Base-by-base conservation (phyloP, 208 protist species). In the Novymonas esmeraldas region DNA sequence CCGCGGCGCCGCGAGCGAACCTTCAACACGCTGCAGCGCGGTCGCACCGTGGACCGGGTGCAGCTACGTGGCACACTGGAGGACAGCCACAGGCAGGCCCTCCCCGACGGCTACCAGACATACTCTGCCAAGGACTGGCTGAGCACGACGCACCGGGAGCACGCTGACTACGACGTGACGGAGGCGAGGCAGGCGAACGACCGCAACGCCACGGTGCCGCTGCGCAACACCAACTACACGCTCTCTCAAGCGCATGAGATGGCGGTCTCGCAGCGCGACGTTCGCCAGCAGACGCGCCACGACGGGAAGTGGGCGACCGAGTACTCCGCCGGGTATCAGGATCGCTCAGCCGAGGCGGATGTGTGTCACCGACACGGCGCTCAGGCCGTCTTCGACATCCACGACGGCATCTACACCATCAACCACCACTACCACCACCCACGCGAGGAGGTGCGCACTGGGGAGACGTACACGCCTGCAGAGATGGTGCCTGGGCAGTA, bases 401-500 rank as follows among this genome's bases (percentile, higher is more conserved):
- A 78, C 36, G 58, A 95, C 36, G 88, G 92, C 33, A 75, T 82
- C 26, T 94, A 93, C 79, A 96, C 92, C 1, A 96, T 96, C 71
- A 71, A 92, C 57, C 82, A 82, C 34, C 76, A 76, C 46, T 90
- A 82, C 39, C 92, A 96, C 68, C 89, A 95, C 57, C 92, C 92
- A 16, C 84, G 92, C 31, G 70, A 79, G 41, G 92, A 94, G 60
- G 82, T 79, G 28, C 63, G 50, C n/a, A 93, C 85, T 4, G 84
- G 82, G 10, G 85, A 94, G 64, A 82, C 29, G 10, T 95, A 95
- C 69, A 87, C 78, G 20, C 87, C 92, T 22, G 59, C 80, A 1
- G 73, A 94, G 65, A 72, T 96, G 52, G 92, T 96, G 1, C 92
- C 88, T 28, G 88, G 89, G 26, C 92, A 96, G 74, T 93, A 96